These are phyloP conservation scores for Paralagenidium karlingii DNA, from an alignment of 352 stramenopile species.

Conservation along the genomic window DNA sequence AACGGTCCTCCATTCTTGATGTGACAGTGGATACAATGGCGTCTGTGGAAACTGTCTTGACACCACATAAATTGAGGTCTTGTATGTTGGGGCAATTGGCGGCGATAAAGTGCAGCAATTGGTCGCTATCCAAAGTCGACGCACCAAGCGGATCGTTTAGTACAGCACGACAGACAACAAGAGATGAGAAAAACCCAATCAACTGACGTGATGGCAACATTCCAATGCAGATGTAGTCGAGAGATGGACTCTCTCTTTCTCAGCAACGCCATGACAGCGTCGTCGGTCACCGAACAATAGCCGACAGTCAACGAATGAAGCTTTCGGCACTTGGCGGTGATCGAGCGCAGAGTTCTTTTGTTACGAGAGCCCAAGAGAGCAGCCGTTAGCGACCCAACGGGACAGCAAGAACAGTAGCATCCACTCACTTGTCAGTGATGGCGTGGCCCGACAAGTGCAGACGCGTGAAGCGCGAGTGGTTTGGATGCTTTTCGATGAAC, in stretches of 20 bases:
- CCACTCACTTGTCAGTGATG: slow-evolving; percentile 65
- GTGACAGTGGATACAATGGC: slow-evolving; percentile 14
- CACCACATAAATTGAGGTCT: slow-evolving; percentile 77
- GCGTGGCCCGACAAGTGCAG: slow-evolving; percentile 76
- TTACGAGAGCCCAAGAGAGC: background rate
- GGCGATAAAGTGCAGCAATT: slow-evolving; percentile 68
- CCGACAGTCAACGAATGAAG: slow-evolving; percentile 76
- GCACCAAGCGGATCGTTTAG: background rate
- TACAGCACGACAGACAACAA: background rate
- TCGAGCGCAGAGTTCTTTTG: slow-evolving; percentile 65
- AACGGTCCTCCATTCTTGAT: background rate
- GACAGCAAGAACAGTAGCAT: background rate
- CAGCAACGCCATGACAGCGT: slow-evolving; percentile 74
- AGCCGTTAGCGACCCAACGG: background rate
- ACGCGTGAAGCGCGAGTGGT: slow-evolving; percentile 81
- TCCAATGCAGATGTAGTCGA: slow-evolving; percentile 75
- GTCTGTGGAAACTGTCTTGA: slow-evolving; percentile 76
- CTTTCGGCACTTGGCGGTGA: slow-evolving; percentile 84
- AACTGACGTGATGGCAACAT: slow-evolving; percentile 71
- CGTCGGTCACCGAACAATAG: slow-evolving; percentile 78
- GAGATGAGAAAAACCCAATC: slow-evolving; percentile 1
- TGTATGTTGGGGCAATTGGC: slow-evolving; percentile 63
- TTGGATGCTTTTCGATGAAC: slow-evolving; percentile 82
- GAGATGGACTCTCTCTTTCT: slow-evolving; percentile 72
- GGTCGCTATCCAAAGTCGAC: slow-evolving; percentile 25